Conservation (phyloP, 768 basidiomycete species). For the Cystofilobasidium ferigula region DNA sequence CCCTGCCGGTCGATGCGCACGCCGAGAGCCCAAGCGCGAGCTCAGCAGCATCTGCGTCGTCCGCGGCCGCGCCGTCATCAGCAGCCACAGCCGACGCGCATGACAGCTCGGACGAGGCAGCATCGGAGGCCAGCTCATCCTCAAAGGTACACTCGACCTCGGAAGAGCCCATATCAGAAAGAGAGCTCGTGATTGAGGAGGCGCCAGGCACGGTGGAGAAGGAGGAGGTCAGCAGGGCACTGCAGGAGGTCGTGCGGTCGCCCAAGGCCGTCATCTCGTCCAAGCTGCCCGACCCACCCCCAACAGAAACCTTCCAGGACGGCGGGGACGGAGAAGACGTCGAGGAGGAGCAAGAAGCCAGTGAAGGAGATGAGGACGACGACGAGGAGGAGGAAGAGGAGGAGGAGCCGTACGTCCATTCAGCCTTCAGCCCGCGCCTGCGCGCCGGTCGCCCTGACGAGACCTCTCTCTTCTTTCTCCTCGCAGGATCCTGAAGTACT, state of each 20-base stretch:
- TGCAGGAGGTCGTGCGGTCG: not conserved
- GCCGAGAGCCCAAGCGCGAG: no score
- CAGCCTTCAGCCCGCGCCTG: not conserved
- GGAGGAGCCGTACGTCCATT: slow-evolving; percentile 56
- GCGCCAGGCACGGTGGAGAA: not conserved
- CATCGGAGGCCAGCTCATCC: not conserved
- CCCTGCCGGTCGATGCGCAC: no score
- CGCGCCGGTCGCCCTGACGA: not conserved
- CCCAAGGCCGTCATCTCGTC: not conserved
- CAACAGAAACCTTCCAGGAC: not conserved
- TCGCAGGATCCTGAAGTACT: slow-evolving; percentile 65
- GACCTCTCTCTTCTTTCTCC: not conserved
- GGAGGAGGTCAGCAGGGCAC: not conserved
- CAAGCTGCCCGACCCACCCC: not conserved
- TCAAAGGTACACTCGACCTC: no score
- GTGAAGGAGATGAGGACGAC: slow-evolving; percentile 44
- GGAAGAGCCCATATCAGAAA: not conserved
- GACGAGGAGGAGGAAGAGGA: slow-evolving; percentile 64
- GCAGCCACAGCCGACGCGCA: not conserved
- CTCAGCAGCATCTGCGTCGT: no score
- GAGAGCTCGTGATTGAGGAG: not conserved
- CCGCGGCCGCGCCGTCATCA: no score
- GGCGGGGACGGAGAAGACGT: not conserved
- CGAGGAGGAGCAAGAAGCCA: slow-evolving; percentile 21
- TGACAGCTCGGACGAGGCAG: not conserved